Conservation (phyloP, 2,329 filamentous ascomycete species). For the Massarina eburnea region DNA sequence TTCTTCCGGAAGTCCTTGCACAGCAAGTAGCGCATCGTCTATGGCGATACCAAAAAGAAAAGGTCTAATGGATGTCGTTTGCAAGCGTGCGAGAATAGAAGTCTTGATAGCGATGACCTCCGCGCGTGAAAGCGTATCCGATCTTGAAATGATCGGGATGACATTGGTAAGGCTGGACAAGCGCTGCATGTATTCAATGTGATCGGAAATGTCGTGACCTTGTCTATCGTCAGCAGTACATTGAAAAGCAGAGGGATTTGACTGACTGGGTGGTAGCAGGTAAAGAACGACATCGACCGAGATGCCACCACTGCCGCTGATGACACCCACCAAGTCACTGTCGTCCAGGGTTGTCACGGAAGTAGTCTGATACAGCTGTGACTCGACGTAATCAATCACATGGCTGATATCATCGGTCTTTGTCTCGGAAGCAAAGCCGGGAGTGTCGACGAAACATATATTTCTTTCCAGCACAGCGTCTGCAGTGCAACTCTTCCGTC, state of each 20-base stretch:
- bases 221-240: conserved; percentile 21
- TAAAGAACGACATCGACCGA: conserved; percentile 87
- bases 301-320: conserved; percentile 79
- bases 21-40: conserved; percentile 38
- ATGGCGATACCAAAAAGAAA: conserved; percentile 64
- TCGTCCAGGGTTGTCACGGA: conserved; percentile 66
- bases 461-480: conserved; percentile 87
- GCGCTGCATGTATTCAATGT: conserved; percentile 71
- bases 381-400: conserved; percentile 70
- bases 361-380: conserved; percentile 65
- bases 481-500: conserved; percentile 63
- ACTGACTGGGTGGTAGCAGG: conserved; percentile 70
- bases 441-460: conserved; percentile 88
- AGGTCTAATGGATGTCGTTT: conserved; percentile 59
- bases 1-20: conserved; percentile 32
- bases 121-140: conserved; percentile 66
- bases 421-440: conserved; percentile 57
- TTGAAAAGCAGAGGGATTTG: background rate
- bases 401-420: conserved; percentile 26
- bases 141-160: conserved; percentile 76
- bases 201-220: conserved; percentile 51
- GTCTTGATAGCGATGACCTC: conserved; percentile 63
- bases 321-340: conserved; percentile 71
- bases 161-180: conserved; percentile 78
- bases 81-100: conserved; percentile 59